Evolutionary conservation across 2,329 filamentous ascomycete species (phyloP).

Genomic region (Neopestalotiopsis sp.): DNA sequence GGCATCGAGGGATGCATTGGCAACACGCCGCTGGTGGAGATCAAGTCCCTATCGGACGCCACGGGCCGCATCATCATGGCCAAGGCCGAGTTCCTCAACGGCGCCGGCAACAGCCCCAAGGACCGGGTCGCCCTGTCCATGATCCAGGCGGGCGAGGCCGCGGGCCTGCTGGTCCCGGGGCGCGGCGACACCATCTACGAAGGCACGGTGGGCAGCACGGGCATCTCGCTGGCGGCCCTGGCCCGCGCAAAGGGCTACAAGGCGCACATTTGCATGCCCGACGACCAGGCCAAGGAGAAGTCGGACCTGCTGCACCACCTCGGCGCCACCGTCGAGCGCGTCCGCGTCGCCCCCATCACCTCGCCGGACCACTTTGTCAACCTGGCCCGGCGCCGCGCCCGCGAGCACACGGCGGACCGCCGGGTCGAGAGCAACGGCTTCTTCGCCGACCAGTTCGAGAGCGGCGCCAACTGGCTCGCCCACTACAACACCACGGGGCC

Average conservation of each 20-base stretch:
- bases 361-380: constrained; percentile 95
- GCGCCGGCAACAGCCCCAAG: constrained; percentile 91
- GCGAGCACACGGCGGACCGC: constrained; percentile 69
- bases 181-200: constrained; percentile 96
- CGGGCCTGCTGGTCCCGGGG: constrained; percentile 76
- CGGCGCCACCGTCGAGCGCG: constrained; percentile 90
- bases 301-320: constrained; percentile 86
- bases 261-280: constrained; percentile 96
- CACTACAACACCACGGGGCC: constrained; percentile 86
- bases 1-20: constrained; percentile 94
- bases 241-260: constrained; percentile 88
- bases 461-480: constrained; percentile 83
- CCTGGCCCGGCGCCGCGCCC: constrained; percentile 77
- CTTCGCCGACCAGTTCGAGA: constrained; percentile 97
- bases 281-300: constrained; percentile 89
- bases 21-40: constrained; percentile 86
- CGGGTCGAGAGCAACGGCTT: constrained; percentile 75
- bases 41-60: constrained; percentile 82
- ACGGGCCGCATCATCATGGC: constrained; percentile 90
- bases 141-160: constrained; percentile 80
- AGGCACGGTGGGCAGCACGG: constrained; percentile 94
- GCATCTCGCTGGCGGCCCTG: constrained; percentile 90
- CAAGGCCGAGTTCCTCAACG: constrained; percentile 97
- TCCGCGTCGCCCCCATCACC: constrained; percentile 91
- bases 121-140: constrained; percentile 93